Percentiles rank a stretch among this genome's conserved stretches.
These are phyloP conservation scores for Lathyrus oleraceus DNA, from an alignment of 306 rosid genomes.

Conservation along the genomic window DNA sequence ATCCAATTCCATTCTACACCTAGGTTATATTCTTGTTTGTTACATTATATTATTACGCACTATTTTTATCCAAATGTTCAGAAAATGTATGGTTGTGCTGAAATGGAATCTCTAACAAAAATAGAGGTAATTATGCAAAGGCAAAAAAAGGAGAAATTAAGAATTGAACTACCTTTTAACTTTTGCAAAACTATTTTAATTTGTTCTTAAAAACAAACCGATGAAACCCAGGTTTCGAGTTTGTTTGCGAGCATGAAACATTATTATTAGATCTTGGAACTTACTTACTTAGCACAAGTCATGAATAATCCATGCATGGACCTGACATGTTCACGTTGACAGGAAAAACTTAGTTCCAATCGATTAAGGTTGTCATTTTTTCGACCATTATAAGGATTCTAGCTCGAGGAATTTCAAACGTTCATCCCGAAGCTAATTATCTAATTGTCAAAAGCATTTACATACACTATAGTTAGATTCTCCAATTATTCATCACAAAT, in stretches of 20 bases:
- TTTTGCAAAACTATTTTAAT: constrained; percentile 17
- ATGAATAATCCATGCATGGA: constrained; percentile 5
- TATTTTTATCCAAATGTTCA: too few relatives aligned
- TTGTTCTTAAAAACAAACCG: constrained; percentile 45
- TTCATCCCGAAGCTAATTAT: constrained; percentile 16
- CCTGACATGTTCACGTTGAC: constrained; percentile 3
- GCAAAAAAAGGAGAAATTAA: not conserved
- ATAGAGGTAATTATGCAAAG: not conserved
- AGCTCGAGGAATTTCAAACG: constrained; percentile 16
- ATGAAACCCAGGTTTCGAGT: constrained; percentile 44
- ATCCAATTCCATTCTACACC: too few relatives aligned
- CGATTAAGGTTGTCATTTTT: constrained; percentile 40
- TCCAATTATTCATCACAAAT: not conserved
- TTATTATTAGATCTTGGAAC: constrained; percentile 19
- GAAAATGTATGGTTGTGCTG: not conserved
- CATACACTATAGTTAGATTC: not conserved
- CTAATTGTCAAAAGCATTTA: not conserved
- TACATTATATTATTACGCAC: too few relatives aligned
- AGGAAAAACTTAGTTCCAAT: constrained; percentile 39
- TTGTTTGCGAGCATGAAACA: constrained; percentile 44
- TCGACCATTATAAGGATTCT: constrained; percentile 7
- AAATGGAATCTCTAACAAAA: not conserved
- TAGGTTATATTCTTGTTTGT: too few relatives aligned
- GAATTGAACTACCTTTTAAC: not conserved
- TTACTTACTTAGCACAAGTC: not conserved